phyloP scores from a whole-genome alignment of 352 stramenopile genomes.

The Phytophthora agathidicida region DNA sequence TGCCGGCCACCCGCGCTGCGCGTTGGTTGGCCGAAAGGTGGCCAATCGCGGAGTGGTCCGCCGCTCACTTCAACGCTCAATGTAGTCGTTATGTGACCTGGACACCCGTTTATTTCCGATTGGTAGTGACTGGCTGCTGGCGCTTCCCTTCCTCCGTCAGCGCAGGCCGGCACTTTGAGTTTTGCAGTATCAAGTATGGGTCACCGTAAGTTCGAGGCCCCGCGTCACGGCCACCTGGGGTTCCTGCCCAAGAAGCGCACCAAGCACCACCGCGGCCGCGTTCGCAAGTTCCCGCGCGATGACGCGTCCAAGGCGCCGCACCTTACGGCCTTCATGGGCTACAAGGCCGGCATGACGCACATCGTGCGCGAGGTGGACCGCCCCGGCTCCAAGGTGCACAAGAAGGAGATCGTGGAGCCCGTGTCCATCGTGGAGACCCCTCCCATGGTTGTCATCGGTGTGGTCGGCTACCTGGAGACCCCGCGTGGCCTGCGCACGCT shows the following conservation, averaged over 20 bases:
- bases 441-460: conserved; percentile 99
- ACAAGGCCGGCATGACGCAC: conserved; percentile 99
- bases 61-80: too few relatives aligned
- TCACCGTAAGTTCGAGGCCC: conserved; percentile 98
- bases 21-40: too few relatives aligned
- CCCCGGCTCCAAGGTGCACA: conserved; percentile 99
- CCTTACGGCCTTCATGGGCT: conserved; percentile 99
- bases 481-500: conserved; percentile 98
- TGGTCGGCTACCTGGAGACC: conserved; percentile 99
- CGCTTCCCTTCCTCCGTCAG: conserved; percentile 4
- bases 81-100: too few relatives aligned
- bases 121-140: conserved; percentile 33
- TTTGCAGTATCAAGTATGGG: conserved; percentile 93
- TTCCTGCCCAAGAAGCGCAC: conserved; percentile 99
- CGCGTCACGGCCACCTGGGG: conserved; percentile 97
- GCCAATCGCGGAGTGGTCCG: too few relatives aligned
- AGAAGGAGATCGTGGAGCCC: conserved; percentile 99
- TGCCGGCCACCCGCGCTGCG: too few relatives aligned
- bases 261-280: conserved; percentile 98
- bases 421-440: conserved; percentile 99
- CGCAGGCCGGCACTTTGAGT: conserved; percentile 83
- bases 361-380: conserved; percentile 99
- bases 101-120: conserved; percentile 32
- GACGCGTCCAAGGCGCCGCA: conserved; percentile 95
- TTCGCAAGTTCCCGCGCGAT: conserved; percentile 99